These are phyloP conservation scores for Fraxinus nigra DNA, from an alignment of 305 asterid genomes.

Conservation along the genomic window DNA sequence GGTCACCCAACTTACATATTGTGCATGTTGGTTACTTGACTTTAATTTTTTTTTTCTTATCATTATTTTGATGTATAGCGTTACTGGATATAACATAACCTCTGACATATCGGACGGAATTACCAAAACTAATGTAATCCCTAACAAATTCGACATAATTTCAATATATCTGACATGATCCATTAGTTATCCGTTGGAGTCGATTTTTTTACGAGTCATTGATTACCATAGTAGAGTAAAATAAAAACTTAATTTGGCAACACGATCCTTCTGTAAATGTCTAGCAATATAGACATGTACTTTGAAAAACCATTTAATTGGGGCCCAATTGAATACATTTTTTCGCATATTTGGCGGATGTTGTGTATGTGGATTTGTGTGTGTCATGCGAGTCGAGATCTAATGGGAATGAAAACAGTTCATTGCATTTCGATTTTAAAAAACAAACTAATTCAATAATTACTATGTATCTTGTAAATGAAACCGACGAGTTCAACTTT, in stretches of 20 bases:
- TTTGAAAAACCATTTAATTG: too few relatives aligned
- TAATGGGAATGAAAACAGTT: neutral
- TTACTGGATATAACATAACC: neutral
- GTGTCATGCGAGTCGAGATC: neutral
- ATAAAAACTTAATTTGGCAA: too few relatives aligned
- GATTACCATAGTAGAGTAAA: neutral
- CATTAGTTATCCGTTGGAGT: neutral
- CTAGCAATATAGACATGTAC: neutral
- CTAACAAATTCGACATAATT: neutral
- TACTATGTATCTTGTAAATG: neutral
- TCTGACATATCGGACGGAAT: neutral
- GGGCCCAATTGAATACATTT: neutral
- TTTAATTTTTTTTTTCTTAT: neutral
- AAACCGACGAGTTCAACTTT: neutral
- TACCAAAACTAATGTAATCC: neutral
- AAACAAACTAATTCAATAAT: too few relatives aligned
- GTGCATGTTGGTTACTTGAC: neutral
- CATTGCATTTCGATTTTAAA: neutral
- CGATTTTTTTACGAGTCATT: too few relatives aligned
- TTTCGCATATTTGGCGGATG: neutral
- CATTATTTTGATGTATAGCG: neutral
- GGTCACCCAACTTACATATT: neutral
- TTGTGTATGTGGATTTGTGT: neutral
- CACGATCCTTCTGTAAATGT: too few relatives aligned
- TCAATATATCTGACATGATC: neutral